A percentile compares a stretch with the other conserved stretches of the same genome.
phyloP scores from a whole-genome alignment of 1,139 yeast species.

The Taiozyma onychis region DNA sequence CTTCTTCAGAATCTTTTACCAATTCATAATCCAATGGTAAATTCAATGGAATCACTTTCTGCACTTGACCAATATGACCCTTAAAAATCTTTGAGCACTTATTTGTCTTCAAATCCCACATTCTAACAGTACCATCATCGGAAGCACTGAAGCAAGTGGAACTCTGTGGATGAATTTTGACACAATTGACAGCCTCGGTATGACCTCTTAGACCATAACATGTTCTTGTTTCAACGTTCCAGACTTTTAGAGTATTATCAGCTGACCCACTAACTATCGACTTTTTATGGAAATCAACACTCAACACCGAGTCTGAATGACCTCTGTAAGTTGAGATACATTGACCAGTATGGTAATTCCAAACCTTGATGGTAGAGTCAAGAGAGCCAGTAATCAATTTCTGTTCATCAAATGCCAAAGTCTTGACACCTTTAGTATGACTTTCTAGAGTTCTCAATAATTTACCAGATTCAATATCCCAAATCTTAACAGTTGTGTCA shows the following conservation, averaged over 20 bases:
- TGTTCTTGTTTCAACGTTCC: constrained; percentile 93
- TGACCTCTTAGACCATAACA: constrained; percentile 93
- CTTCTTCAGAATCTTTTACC: constrained; percentile 30
- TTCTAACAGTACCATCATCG: constrained; percentile 85
- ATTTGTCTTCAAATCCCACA: constrained; percentile 90
- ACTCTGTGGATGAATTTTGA: constrained; percentile 76
- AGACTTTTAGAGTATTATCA: constrained; percentile 84
- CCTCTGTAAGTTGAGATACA: constrained; percentile 93
- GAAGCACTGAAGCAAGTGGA: constrained; percentile 80
- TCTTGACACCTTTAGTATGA: constrained; percentile 79
- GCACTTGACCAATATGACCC: constrained; percentile 75
- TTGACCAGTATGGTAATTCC: constrained; percentile 94
- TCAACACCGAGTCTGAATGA: constrained; percentile 79
- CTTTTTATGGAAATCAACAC: constrained; percentile 65
- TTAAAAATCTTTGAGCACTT: constrained; percentile 68
- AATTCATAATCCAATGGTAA: constrained; percentile 37
- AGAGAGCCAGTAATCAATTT: constrained; percentile 89
- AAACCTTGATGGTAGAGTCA: constrained; percentile 86
- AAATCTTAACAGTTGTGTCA: constrained; percentile 81
- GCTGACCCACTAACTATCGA: constrained; percentile 92
- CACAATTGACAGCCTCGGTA: constrained; percentile 86
- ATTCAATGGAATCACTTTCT: constrained; percentile 79
- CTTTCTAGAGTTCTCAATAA: constrained; percentile 74
- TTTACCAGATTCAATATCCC: constrained; percentile 81
- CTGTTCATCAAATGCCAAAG: constrained; percentile 79